Evolutionary conservation across 768 basidiomycete genomes (phyloP), one percentile per base, ranked within the genome.

Genomic region (Agaricus subrufescens): DNA sequence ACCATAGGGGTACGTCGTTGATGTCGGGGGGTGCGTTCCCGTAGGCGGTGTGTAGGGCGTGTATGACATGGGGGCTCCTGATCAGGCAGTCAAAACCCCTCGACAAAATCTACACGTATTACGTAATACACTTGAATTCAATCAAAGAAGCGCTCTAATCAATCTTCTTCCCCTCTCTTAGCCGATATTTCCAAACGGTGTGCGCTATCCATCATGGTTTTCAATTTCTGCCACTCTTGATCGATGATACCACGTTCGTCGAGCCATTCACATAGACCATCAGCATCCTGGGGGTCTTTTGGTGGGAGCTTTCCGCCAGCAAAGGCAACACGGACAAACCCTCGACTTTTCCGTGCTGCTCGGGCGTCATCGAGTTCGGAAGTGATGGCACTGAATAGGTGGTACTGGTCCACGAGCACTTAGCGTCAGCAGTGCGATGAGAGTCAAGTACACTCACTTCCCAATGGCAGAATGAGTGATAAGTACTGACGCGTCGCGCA

Each of bases 241-340:
- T 85, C 80, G 56, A 92, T 84, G 43, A 89, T 67, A 15, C 79
- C 77, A 37, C 89, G 77, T 58, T 83, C 69, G 58, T 91, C 90
- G 9, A 94, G 76, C 89, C 89, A 91, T 25, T 89, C 87, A 72
- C 86, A 86, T 38, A 92, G 74, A n/a, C 71, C 82, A 63, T 93
- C 89, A n/a, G 86, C 87, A 62, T 92, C 83, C 11, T 74, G 67
- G 34, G 86, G 71, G 62, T 92, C 84, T 40, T 82, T 68, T 0
- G 91, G 91, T 19, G 87, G 87, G 54, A 75, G 64, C 59, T 70
- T 71, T 2, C 81, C 81, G 27, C 77, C 78, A 8, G 73, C 68
- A 62, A 76, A 83, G 6, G 85, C 80, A 25, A 88, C 75, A 27
- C 79, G 79, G 62, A 85, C 78, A 67, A 85, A 91, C 3, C 72